Evolutionary conservation across 306 rosid genomes (phyloP), one percentile per base, ranked within the genome.

Genomic region (Cucurbita moschata): DNA sequence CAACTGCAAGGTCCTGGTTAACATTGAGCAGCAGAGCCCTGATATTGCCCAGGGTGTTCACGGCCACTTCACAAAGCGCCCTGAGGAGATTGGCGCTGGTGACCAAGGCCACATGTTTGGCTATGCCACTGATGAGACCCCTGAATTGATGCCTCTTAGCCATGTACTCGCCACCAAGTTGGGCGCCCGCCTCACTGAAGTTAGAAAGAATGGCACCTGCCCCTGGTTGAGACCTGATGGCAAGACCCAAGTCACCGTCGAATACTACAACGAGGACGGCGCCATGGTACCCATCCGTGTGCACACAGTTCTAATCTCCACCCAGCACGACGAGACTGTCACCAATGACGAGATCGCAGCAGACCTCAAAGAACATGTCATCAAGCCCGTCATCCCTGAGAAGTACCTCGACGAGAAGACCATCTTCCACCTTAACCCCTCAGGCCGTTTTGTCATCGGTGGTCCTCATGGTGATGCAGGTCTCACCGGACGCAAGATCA

Each of bases 31-130:
- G 78, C 99, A 95, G 86, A 95, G 99, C 79, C 99, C 99, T 46
- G 99, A 95, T 83, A 95, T 95, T 75, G 99, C 99, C 60, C 99
- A 95, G 79, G 99, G 99, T 83, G 99, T 95, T 72, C 99, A 95
- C 5, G 99, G 99, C 26, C 99, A 95, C 90, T 95, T 95, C 46
- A 91, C 99, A 83, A 95, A 91, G 92, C 90, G 91, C 78, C 99
- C 99, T 0, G 99, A 95, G 90, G 99, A 95, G 82, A 88, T 95
- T 56, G 99, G 99, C 75, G 99, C 99, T 56, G 99, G 99, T 81
- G 99, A 95, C 81, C 99, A 95, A 79, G 99, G 99, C 73, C 99
- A 91, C 82, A 95, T 95, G 99, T 95, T 95, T 85, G 99, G 99
- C 10, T 95, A 95, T 84, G 99, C 99, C 75, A 95, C 99, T 14